A percentile compares a stretch with the other conserved stretches of the same genome.
Conservation (phyloP, 1,139 yeast species). For the Wickerhamiella pararugosa region DNA sequence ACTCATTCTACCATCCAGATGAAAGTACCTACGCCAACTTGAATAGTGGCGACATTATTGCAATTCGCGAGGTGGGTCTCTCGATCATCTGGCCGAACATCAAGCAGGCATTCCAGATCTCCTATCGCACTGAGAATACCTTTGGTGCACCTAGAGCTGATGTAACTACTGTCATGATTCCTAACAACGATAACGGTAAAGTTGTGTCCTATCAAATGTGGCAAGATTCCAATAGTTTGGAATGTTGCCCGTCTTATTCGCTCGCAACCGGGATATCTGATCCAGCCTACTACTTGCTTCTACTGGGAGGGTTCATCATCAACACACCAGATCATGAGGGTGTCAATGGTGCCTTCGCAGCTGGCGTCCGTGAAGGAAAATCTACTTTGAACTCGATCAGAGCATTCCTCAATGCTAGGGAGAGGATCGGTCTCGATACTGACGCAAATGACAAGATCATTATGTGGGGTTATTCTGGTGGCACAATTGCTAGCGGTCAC, state of each 20-base stretch:
- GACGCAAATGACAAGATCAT: constrained; percentile 11
- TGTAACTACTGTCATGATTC: constrained; percentile 21
- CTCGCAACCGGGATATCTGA: constrained; percentile 12
- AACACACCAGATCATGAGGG: constrained; percentile 21
- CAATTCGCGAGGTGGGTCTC: constrained; percentile 4
- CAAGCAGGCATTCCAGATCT: constrained; percentile 18
- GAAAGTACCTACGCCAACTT: not conserved
- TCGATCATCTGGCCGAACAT: constrained; percentile 1
- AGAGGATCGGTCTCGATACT: constrained; percentile 9
- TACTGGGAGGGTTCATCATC: constrained; percentile 13
- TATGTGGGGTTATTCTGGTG: constrained; percentile 23
- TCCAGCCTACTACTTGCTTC: not conserved
- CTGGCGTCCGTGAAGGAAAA: constrained; percentile 18
- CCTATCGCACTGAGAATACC: constrained; percentile 18
- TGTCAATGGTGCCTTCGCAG: constrained; percentile 15
- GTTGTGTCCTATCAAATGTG: constrained; percentile 20
- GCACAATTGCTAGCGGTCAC: constrained; percentile 21
- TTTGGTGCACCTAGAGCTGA: constrained; percentile 18
- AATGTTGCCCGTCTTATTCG: constrained; percentile 22
- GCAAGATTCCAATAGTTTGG: constrained; percentile 19
- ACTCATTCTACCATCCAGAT: constrained; percentile 4
- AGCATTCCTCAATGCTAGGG: constrained; percentile 15
- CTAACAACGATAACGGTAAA: constrained; percentile 13
- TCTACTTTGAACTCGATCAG: constrained; percentile 19
- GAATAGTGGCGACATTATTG: constrained; percentile 6